Conservation (phyloP, 2,329 filamentous ascomycete genomes). For the Tolypocladium amazonense region DNA sequence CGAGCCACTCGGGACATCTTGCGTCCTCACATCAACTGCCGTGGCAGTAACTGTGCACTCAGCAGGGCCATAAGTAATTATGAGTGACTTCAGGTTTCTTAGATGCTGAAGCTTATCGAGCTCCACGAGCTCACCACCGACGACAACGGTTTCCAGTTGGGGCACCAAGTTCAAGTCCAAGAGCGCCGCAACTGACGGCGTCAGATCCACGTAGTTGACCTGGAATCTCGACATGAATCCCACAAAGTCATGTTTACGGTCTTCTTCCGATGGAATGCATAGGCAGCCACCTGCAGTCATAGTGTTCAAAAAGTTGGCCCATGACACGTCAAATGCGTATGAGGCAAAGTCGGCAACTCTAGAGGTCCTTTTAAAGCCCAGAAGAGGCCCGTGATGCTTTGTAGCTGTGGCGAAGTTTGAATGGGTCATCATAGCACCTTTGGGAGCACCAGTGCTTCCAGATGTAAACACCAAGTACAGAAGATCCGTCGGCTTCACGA, state of each 20-base stretch:
- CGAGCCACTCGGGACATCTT: neutral
- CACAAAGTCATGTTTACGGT: neutral
- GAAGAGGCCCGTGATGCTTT: neutral
- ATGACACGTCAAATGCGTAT: neutral
- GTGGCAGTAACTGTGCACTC: neutral
- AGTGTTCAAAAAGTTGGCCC: neutral
- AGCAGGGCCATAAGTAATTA: neutral
- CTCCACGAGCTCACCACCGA: neutral
- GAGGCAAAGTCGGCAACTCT: neutral
- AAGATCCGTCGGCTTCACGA: neutral
- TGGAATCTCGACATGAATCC: neutral
- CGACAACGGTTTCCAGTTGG: neutral
- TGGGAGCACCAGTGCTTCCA: neutral
- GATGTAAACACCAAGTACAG: neutral
- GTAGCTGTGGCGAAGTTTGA: neutral
- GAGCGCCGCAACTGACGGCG: neutral
- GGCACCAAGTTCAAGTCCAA: neutral
- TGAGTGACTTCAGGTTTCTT: neutral
- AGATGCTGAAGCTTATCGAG: neutral
- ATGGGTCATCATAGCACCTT: neutral
- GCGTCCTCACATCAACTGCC: neutral
- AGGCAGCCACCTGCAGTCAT: neutral
- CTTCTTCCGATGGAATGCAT: neutral
- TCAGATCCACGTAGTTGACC: neutral
- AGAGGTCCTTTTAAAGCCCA: neutral